phyloP scores from a whole-genome alignment of 176 grass and related monocot genomes.

The Canna indica region DNA sequence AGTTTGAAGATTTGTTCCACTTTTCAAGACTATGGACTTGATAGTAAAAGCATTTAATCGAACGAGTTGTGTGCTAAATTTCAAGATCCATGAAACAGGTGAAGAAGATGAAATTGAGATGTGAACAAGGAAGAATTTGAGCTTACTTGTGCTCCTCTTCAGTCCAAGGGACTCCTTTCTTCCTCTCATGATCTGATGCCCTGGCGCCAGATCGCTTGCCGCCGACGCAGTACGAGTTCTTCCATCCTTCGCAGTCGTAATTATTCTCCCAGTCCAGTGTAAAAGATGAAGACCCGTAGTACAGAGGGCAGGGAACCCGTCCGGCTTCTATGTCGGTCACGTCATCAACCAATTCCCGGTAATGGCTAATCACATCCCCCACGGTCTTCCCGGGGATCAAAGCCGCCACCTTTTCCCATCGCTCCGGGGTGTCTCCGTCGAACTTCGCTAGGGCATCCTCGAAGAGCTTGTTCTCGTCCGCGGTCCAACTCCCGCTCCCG shows the following conservation, averaged over 20 bases:
- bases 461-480: conserved; percentile 82
- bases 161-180: conserved; percentile 95
- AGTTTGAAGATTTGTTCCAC: too few relatives aligned
- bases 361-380: conserved; percentile 53
- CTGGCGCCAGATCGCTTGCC: conserved; percentile 39
- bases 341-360: conserved; percentile 50
- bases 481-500: conserved; percentile 28
- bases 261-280: conserved; percentile 51
- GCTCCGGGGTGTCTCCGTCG: conserved; percentile 40
- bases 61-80: too few relatives aligned
- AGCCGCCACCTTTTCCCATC: conserved; percentile 58
- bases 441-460: conserved; percentile 55
- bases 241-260: conserved; percentile 23
- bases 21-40: too few relatives aligned
- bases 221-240: conserved; percentile 26
- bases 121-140: conserved; percentile 8
- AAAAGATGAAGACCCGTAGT: conserved; percentile 32
- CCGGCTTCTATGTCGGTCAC: conserved; percentile 70
- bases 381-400: conserved; percentile 58
- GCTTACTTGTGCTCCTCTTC: conserved; percentile 86
- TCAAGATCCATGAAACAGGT: conserved; percentile 16
- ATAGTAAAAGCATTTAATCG: too few relatives aligned
- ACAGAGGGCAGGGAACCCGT: conserved; percentile 25
- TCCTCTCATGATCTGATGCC: conserved; percentile 72
- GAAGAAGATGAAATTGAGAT: conserved; percentile 23